Base-by-base conservation (phyloP, 2,329 filamentous ascomycete species). In the Ploettnerulaceae sp. region DNA sequence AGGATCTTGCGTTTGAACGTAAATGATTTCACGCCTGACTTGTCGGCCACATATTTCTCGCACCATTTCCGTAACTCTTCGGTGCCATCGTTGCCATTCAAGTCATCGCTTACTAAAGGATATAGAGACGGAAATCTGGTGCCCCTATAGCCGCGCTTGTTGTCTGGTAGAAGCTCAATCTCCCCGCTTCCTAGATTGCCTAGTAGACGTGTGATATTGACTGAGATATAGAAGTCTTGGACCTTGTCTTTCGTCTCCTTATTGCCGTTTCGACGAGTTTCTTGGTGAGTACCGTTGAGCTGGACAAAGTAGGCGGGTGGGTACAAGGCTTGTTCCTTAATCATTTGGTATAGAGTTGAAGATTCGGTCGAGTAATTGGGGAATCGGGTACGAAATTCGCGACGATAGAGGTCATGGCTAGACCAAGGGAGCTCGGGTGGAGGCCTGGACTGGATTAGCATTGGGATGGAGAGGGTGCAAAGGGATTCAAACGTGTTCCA, bases 91-190 rank as follows among this genome's bases (percentile, higher is more conserved):
- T 57, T 47, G 7, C 46, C 42, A 11, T 48, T 48, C 8, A 48
- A 22, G 5, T 48, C 50, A 8, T 54, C 53, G 6, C 34, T 14
- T 20, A 71, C 66, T n/a, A 66, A 67, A 0, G 75, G 73, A 0
- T 72, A 78, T 3, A 73, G 66, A 4, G 67, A 72, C 47, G 72
- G 70, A 12, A 79, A 69, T 40, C 81, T 69, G 3, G 79, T 80
- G 15, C 85, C 85, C n/a, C 85, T 81, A 45, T 76, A 73, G 7
- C 76, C 75, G 52, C 79, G 77, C 55, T 83, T 77, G 42, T 71
- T 67, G 57, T 82, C 77, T 38, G 76, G 70, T 0, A 77, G 76
- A 0, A 76, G 74, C 7, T 66, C 64, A n/a, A 81, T 52, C 20
- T 66, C 53, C 8, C 64, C 73, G 69, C 43, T 41, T 17, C 61